A percentile compares a stretch with the other conserved stretches of the same genome.
Evolutionary conservation across 1,284 basidiomycete species (phyloP).

Genomic region (Inonotus hispidus): DNA sequence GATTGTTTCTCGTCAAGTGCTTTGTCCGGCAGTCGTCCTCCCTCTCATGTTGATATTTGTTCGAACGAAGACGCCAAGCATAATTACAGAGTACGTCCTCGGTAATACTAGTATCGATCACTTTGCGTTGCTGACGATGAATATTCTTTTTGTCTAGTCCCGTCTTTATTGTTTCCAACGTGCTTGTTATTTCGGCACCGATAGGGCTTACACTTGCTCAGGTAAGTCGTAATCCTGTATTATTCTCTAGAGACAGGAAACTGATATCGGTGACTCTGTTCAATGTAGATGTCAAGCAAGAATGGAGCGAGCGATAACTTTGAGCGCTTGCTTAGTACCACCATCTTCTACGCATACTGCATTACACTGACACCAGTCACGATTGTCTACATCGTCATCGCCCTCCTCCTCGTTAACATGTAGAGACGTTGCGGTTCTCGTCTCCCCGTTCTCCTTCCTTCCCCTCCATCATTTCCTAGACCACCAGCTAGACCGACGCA

Average conservation of each 20-base stretch:
- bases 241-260: constrained; percentile 12
- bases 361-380: constrained; percentile 78
- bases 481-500: background rate
- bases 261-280: background rate
- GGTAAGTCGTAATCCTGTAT: constrained; percentile 31
- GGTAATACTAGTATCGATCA: constrained; percentile 16
- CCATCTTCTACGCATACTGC: constrained; percentile 80
- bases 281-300: constrained; percentile 66
- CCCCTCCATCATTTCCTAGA: background rate
- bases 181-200: constrained; percentile 71
- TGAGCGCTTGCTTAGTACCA: constrained; percentile 80
- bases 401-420: constrained; percentile 53
- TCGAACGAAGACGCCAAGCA: constrained; percentile 51
- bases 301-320: constrained; percentile 85
- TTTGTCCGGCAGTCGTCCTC: constrained; percentile 75
- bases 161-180: constrained; percentile 77
- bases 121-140: background rate
- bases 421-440: background rate
- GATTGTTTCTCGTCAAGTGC: constrained; percentile 78
- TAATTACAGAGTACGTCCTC: constrained; percentile 67
- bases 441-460: background rate
- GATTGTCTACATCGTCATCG: constrained; percentile 72
- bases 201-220: constrained; percentile 80
- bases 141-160: constrained; percentile 50
- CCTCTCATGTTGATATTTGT: constrained; percentile 65